Percentiles rank a stretch among this genome's conserved stretches.
Evolutionary conservation across 2,329 filamentous ascomycete genomes (phyloP).

Genomic region (Onygenales sp.): DNA sequence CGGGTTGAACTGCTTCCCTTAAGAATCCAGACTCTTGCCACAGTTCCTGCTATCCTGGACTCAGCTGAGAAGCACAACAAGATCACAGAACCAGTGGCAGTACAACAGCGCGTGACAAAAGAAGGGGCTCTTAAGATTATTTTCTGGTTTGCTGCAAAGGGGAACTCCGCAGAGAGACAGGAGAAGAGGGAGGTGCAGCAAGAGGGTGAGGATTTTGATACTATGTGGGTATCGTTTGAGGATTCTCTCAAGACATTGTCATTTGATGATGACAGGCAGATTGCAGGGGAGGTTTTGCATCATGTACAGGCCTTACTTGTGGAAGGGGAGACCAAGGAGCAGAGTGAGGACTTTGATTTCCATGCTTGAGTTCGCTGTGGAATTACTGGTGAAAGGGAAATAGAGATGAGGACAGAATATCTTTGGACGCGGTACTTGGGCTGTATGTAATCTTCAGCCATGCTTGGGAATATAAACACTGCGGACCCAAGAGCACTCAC

Average conservation of each 20-base stretch:
- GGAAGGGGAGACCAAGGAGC: neutral
- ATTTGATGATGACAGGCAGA: constrained; percentile 1
- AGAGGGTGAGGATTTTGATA: constrained; percentile 7
- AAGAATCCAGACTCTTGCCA: constrained; percentile 2
- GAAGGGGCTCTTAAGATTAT: constrained; percentile 5
- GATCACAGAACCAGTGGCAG: neutral
- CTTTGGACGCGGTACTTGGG: too few species aligned
- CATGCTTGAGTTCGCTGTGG: too few species aligned
- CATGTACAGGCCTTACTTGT: neutral
- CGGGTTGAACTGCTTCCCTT: constrained; percentile 3
- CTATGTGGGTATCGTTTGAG: constrained; percentile 3
- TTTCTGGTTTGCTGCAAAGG: constrained; percentile 10
- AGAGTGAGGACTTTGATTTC: too few species aligned
- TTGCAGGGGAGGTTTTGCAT: neutral
- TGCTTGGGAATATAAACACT: too few species aligned
- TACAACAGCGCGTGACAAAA: neutral
- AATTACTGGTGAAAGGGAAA: too few species aligned
- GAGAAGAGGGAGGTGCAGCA: constrained; percentile 9
- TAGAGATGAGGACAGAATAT: too few species aligned
- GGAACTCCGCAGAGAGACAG: neutral
- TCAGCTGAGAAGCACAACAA: neutral
- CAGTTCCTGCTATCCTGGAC: neutral
- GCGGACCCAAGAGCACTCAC: too few species aligned
- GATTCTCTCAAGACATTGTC: constrained; percentile 9
- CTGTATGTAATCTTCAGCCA: too few species aligned